Evolutionary conservation across 129 eudicot species (phyloP), one percentile per base, ranked within the genome.

Genomic region (Kitagawia praeruptora): DNA sequence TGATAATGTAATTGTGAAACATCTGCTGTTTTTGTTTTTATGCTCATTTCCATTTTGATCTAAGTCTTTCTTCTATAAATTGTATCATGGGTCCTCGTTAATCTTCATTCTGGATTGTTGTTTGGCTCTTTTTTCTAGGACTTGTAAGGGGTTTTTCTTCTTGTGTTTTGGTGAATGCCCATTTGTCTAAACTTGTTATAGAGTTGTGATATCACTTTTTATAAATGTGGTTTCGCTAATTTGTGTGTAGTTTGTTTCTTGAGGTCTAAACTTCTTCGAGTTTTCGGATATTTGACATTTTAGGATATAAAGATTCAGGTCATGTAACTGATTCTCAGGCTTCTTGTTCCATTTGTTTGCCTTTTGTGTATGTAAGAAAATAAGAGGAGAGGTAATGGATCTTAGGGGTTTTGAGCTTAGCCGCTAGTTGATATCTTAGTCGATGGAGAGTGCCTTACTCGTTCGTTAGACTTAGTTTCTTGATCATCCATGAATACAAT

Each of bases 141-240:
- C 79, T 78, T 28, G 13, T 31, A 31, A 44, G 48, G 78, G 51
- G 34, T 61, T n/a, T 51, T 19, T 51, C 63, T 41, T 41, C 40
- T 78, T 67, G 69, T 37, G 44, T 84, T 83, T 53, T 88, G 78
- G 75, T 78, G 56, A 45, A 84, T 84, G 79, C 84, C 80, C 89
- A 80, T 86, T 85, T 78, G 75, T 61, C 79, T 82, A 15, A 77
- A 83, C 42, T 80, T 80, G 84, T 71, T 78, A 5, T 85, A 75
- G 82, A 86, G 66, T 74, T 51, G 21, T 49, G n/a, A 21, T 49
- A 81, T 51, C n/a, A 14, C 34, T 7, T 82, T 8, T 54, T 8
- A 64, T n/a, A 75, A 80, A 90, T 93, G 96, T 91, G 89, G 71
- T 28, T 84, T 87, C 96, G 96, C 75, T 93, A 91, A 86, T n/a